Percentiles rank a stretch among this genome's conserved stretches.
Conservation (phyloP, 139 green algal species). For the Raphidocelis subcapitata region DNA sequence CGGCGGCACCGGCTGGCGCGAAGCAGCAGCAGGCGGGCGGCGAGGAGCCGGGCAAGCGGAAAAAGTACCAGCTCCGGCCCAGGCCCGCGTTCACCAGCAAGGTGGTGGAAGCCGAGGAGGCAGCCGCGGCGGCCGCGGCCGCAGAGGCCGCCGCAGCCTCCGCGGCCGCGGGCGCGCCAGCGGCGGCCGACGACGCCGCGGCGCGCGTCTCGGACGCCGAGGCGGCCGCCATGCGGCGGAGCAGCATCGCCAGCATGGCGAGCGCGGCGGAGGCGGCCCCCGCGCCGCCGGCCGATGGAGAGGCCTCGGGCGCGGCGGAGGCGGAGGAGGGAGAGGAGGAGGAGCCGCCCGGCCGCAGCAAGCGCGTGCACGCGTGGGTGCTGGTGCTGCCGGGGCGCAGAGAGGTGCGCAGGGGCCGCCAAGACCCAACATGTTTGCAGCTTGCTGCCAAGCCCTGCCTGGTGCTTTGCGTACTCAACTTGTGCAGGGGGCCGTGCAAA, state of each 20-base stretch:
- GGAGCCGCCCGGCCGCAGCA: constrained; percentile 23
- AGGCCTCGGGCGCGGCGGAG: neutral
- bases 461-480: too few relatives aligned
- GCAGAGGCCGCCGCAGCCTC: constrained; percentile 6
- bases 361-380: constrained; percentile 78
- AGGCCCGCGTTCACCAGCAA: constrained; percentile 32
- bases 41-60: constrained; percentile 21
- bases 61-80: constrained; percentile 40
- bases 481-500: too few relatives aligned
- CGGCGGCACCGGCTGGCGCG: neutral
- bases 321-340: constrained; percentile 17
- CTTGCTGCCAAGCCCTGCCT: too few relatives aligned
- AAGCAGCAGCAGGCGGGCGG: constrained; percentile 3
- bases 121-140: constrained; percentile 6
- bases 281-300: too few relatives aligned
- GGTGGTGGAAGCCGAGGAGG: constrained; percentile 24
- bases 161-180: too few relatives aligned
- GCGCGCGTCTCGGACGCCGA: too few relatives aligned
- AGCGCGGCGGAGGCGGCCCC: too few relatives aligned
- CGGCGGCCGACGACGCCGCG: constrained; percentile 1
- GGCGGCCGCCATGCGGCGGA: too few relatives aligned
- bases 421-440: too few relatives aligned
- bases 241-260: too few relatives aligned
- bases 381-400: constrained; percentile 69
- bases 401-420: constrained; percentile 37